Evolutionary conservation across 2,329 filamentous ascomycete genomes (phyloP).

Genomic region (Volutella citrinella): DNA sequence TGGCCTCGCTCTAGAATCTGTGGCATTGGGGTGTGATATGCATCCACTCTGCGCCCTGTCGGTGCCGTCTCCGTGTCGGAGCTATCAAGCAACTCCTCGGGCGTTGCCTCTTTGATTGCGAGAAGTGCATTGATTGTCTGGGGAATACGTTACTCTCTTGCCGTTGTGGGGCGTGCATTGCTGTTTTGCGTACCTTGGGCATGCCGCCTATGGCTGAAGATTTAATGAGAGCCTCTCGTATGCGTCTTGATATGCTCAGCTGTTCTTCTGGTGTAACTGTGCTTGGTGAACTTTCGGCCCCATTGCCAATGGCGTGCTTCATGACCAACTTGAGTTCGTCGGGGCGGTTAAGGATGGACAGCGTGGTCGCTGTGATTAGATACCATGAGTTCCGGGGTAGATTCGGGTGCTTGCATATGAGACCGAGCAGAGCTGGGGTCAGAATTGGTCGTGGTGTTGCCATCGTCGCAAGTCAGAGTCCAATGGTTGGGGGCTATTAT

Average conservation of each 20-base stretch:
- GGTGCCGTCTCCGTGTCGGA: constrained; percentile 5
- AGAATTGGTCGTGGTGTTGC: constrained; percentile 14
- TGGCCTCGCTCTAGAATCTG: constrained; percentile 19
- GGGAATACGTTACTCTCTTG: constrained; percentile 5
- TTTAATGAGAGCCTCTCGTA: constrained; percentile 24
- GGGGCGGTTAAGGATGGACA: constrained; percentile 21
- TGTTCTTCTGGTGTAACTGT: constrained; percentile 11
- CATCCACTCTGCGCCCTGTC: constrained; percentile 13
- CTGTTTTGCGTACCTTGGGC: constrained; percentile 21
- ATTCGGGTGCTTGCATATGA: constrained; percentile 20
- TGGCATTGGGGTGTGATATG: constrained; percentile 14
- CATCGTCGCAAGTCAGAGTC: too few relatives aligned
- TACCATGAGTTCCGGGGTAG: constrained; percentile 25
- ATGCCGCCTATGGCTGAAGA: constrained; percentile 24
- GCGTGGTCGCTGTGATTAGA: constrained; percentile 21
- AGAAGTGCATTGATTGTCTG: constrained; percentile 24
- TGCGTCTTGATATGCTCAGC: constrained; percentile 16
- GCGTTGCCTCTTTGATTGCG: constrained; percentile 19
- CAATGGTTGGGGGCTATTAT: background rate
- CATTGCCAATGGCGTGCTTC: constrained; percentile 11
- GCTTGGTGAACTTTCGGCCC: background rate
- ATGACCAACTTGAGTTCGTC: constrained; percentile 20
- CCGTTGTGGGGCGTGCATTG: background rate
- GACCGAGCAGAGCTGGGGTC: constrained; percentile 17
- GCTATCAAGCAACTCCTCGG: constrained; percentile 20